Base-by-base conservation (phyloP, 352 stramenopile genomes). In the Globisporangium heterothallicum region DNA sequence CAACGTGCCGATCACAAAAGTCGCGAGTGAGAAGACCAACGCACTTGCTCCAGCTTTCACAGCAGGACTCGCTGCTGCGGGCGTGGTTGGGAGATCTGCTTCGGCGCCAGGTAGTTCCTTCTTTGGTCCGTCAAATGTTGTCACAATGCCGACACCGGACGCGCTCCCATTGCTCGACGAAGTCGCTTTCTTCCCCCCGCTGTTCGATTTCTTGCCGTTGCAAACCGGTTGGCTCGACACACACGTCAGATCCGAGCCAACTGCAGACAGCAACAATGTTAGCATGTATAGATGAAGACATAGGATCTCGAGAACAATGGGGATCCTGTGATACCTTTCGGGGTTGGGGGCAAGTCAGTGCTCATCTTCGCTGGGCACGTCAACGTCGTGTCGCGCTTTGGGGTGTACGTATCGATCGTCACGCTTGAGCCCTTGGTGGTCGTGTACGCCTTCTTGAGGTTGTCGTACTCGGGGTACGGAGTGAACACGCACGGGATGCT, bases 381-480 rank as follows among this genome's bases (percentile, higher is more conserved):
- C 7, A 83, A 49, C 18, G 77, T 74, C 16, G 48, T 45, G 18
- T 54, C 56, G 21, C 73, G 70, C 45, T 34, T 48, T 1, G 74
- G 63, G 13, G 27, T 68, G 61, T 66, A 92, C 22, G 54, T 58
- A 18, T 68, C 53, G 36, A 60, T 36, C 29, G 38, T 84, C 18
- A 87, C 26, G 0, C 66, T 85, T 25, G 79, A 88, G 13, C 57
- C 59, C 42, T 65, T 65, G 0, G 79, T 91, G 0, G 67, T 81
- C 6, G 74, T 84, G 72, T 86, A 92, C n/a, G 77, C 77, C 30
- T 67, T 68, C 58, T 87, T 86, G 35, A 92, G 70, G 61, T 80
- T 78, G 4, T 75, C 61, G 48, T 77, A 88, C 61, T 92, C 77
- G 3, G 82, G 82, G 52, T 89, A 88, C 18, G 74, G 74, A 35